A percentile compares a stretch with the other conserved stretches of the same genome.
Evolutionary conservation across 495 filamentous ascomycete genomes (phyloP).

Genomic region (Rostrohypoxylon terebratum): DNA sequence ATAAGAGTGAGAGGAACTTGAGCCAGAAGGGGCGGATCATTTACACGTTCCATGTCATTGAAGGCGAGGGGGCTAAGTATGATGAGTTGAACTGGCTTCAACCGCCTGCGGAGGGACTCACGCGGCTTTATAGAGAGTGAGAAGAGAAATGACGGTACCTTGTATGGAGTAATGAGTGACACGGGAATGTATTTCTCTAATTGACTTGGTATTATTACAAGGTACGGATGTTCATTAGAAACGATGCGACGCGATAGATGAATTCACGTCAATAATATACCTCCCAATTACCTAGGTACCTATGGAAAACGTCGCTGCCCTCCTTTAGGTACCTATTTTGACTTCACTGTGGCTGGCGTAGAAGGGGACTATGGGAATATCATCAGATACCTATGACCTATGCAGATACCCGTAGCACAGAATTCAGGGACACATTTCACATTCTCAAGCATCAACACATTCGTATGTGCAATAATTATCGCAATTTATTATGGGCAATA

Average conservation of each 20-base stretch:
- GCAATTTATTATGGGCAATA: conserved; percentile 33
- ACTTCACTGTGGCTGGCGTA: too few species aligned
- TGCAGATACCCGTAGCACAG: neutral
- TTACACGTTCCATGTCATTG: conserved; percentile 98
- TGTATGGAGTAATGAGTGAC: conserved; percentile 1
- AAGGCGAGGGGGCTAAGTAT: conserved; percentile 79
- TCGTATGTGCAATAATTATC: conserved; percentile 15
- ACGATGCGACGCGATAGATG: too few species aligned
- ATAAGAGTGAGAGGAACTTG: conserved; percentile 93
- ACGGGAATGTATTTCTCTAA: neutral
- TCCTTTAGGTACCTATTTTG: too few species aligned
- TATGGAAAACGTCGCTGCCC: too few species aligned
- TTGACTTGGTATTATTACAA: too few species aligned
- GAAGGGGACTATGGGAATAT: too few species aligned
- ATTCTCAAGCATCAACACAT: conserved; percentile 1
- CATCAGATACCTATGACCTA: neutral
- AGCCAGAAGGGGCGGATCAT: conserved; percentile 89
- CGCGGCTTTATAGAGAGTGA: conserved; percentile 65
- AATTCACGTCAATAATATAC: too few species aligned
- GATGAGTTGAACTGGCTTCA: conserved; percentile 94
- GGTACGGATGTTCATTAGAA: too few species aligned
- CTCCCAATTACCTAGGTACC: too few species aligned
- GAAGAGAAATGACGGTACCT: neutral
- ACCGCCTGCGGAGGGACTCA: conserved; percentile 81
- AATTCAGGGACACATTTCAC: neutral